phyloP scores from a whole-genome alignment of 2,329 filamentous ascomycete species.

The Microsporum ferrugineum region DNA sequence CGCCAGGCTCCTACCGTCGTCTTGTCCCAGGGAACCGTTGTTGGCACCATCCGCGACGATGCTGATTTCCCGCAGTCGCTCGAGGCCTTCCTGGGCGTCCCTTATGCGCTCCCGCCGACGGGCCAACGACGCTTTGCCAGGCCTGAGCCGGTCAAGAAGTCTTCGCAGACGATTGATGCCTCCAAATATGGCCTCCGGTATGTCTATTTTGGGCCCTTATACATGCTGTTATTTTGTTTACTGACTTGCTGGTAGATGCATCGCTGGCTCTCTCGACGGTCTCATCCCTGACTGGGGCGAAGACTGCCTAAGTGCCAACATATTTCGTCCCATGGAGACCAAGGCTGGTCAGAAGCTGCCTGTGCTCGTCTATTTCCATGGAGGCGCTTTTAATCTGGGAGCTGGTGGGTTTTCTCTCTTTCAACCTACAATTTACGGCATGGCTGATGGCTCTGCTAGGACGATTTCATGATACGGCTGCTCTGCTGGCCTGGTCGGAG shows the following conservation, averaged over 20 bases:
- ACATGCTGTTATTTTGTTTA: background rate
- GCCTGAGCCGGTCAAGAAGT: constrained; percentile 22
- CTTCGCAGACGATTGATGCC: constrained; percentile 25
- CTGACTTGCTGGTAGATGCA: constrained; percentile 8
- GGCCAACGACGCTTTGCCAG: constrained; percentile 36
- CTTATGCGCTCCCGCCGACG: constrained; percentile 34
- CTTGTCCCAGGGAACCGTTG: constrained; percentile 22
- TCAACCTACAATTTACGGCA: background rate
- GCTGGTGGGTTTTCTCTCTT: constrained; percentile 12
- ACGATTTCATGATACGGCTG: constrained; percentile 47
- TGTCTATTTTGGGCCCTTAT: background rate
- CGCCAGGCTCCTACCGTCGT: constrained; percentile 11
- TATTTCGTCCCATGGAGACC: constrained; percentile 26
- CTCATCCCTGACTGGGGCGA: constrained; percentile 33
- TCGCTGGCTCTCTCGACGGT: constrained; percentile 10
- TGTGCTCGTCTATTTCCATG: constrained; percentile 34
- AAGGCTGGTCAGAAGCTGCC: constrained; percentile 21
- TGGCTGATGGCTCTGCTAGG: constrained; percentile 4
- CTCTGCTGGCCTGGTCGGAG: constrained; percentile 47
- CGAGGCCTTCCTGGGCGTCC: constrained; percentile 39
- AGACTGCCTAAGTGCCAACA: constrained; percentile 33
- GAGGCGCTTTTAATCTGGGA: constrained; percentile 29
- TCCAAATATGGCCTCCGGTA: constrained; percentile 24
- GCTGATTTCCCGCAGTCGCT: constrained; percentile 18
- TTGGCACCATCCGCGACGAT: constrained; percentile 20